phyloP scores from a whole-genome alignment of 805 yeast species.

The Isabelozyma pseudorhagii region DNA sequence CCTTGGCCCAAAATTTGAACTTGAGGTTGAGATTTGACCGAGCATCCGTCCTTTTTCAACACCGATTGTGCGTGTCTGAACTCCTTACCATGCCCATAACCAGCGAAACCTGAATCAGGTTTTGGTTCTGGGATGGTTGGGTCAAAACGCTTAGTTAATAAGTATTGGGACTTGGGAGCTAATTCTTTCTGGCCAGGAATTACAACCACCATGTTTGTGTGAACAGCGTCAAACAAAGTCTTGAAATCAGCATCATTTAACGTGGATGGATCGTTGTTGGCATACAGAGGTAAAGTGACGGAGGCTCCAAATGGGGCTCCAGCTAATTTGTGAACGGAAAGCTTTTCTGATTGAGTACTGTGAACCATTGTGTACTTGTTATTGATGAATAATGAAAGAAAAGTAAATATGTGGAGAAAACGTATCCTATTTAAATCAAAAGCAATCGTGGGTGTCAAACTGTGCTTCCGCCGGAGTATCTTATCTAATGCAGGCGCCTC shows the following conservation, averaged over 20 bases:
- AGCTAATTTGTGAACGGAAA: slow-evolving; percentile 42
- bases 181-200: slow-evolving; percentile 70
- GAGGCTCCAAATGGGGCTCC: slow-evolving; percentile 66
- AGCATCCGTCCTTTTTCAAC: slow-evolving; percentile 73
- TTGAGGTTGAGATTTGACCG: slow-evolving; percentile 82
- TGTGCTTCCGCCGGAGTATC: background rate
- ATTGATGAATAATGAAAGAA: background rate
- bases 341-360: slow-evolving; percentile 8
- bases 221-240: slow-evolving; percentile 59
- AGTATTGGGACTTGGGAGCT: slow-evolving; percentile 71
- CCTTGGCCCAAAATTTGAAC: slow-evolving; percentile 91
- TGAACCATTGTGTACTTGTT: slow-evolving; percentile 11
- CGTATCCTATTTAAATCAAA: background rate
- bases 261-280: slow-evolving; percentile 66
- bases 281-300: slow-evolving; percentile 60
- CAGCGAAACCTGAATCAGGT: slow-evolving; percentile 36
- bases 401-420: background rate
- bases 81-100: slow-evolving; percentile 84
- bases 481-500: background rate
- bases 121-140: slow-evolving; percentile 53
- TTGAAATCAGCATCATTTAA: slow-evolving; percentile 66
- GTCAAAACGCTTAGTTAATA: slow-evolving; percentile 74
- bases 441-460: background rate
- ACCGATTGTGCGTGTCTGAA: slow-evolving; percentile 53
- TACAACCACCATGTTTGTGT: slow-evolving; percentile 66